These are phyloP conservation scores for Exophiala lecanii-corni DNA, from an alignment of 2,329 filamentous ascomycete genomes.

Conservation along the genomic window DNA sequence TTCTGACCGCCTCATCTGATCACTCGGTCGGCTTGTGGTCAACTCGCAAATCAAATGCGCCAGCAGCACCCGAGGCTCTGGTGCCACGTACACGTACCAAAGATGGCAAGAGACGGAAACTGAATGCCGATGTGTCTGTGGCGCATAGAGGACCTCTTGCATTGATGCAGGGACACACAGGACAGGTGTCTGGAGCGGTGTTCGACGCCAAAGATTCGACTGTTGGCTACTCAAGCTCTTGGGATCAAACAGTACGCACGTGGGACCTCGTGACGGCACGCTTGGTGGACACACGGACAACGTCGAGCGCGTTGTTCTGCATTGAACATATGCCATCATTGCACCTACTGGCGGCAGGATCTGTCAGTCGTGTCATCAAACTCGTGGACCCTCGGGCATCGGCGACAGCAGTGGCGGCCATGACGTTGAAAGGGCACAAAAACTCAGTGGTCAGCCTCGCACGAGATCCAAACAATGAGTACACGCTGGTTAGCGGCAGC, in stretches of 20 bases:
- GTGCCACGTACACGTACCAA: slow-evolving; percentile 62
- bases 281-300: slow-evolving; percentile 76
- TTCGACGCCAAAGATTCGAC: slow-evolving; percentile 83
- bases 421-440: slow-evolving; percentile 86
- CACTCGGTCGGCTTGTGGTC: slow-evolving; percentile 86
- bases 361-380: slow-evolving; percentile 79
- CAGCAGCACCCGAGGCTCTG: slow-evolving; percentile 63
- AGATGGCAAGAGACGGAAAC: slow-evolving; percentile 71
- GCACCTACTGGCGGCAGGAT: slow-evolving; percentile 66
- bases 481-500: slow-evolving; percentile 81
- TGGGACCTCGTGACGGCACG: slow-evolving; percentile 80
- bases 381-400: slow-evolving; percentile 85
- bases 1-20: slow-evolving; percentile 83
- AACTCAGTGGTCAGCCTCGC: slow-evolving; percentile 64
- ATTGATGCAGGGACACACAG: slow-evolving; percentile 66
- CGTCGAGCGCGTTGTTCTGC: slow-evolving; percentile 76
- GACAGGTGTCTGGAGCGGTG: slow-evolving; percentile 70
- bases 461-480: slow-evolving; percentile 62
- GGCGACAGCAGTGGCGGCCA: slow-evolving; percentile 69
- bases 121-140: slow-evolving; percentile 53
- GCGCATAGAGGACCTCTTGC: slow-evolving; percentile 74
- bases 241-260: slow-evolving; percentile 86
- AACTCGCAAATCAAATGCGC: slow-evolving; percentile 69
- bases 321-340: slow-evolving; percentile 67
- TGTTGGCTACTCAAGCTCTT: slow-evolving; percentile 84